Percentiles rank a stretch among this genome's conserved stretches.
Conservation (phyloP, 2,329 filamentous ascomycete genomes). For the Fusarium solani-melongenae region DNA sequence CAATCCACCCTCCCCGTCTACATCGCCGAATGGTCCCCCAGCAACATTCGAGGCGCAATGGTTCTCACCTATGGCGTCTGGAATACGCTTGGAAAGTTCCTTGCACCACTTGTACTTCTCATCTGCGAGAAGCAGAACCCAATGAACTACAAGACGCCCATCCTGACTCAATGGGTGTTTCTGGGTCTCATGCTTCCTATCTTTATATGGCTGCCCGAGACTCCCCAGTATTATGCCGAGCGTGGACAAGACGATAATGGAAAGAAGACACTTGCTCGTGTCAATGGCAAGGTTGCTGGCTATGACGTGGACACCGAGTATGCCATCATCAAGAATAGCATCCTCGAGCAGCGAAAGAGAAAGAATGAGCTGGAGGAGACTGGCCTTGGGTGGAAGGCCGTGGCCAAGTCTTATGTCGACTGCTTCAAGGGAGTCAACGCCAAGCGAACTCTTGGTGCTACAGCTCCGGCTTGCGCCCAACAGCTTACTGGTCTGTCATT, state of each 20-base stretch:
- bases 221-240: conserved; percentile 21
- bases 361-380: not conserved
- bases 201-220: conserved; percentile 24
- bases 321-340: conserved; percentile 21
- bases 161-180: conserved; percentile 22
- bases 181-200: conserved; percentile 23
- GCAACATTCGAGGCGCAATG: conserved; percentile 23
- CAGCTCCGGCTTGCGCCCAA: conserved; percentile 19
- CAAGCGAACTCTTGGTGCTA: conserved; percentile 18
- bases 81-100: conserved; percentile 21
- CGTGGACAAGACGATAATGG: conserved; percentile 7
- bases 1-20: conserved; percentile 16
- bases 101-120: conserved; percentile 7
- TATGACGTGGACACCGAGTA: conserved; percentile 18
- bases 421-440: conserved; percentile 17
- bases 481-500: conserved; percentile 24
- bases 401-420: conserved; percentile 8
- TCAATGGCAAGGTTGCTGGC: conserved; percentile 11
- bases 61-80: conserved; percentile 16
- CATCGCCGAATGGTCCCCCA: conserved; percentile 22
- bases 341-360: conserved; percentile 12
- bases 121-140: conserved; percentile 16
- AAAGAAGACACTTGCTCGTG: conserved; percentile 3
- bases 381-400: not conserved
- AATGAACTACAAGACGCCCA: conserved; percentile 12